Evolutionary conservation across 495 filamentous ascomycete genomes (phyloP), one percentile per base, ranked within the genome.

Genomic region (Lasiosphaeria ovina): DNA sequence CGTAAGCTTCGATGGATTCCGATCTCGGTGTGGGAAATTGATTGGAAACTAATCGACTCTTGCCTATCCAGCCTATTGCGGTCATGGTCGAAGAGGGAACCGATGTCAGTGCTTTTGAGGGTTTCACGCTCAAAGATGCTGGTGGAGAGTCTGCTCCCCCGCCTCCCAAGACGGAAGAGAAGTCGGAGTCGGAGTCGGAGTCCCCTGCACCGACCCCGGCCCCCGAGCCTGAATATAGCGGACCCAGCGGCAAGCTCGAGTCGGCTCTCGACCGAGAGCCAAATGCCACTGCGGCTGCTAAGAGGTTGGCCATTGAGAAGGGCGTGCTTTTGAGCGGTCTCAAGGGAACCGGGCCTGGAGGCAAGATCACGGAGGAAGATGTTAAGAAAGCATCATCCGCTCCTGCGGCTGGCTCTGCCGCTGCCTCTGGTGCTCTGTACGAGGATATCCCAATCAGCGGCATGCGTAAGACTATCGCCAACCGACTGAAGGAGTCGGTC

Each of bases 391-490:
- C 79, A 35, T 55, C 71, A 38, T 69, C 80, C 32, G 70, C 73
- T 48, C 64, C 64, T 14, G 68, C 66, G 32, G 59, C 69, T 54
- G 68, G 80, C 32, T 69, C 83, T 53, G 65, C 71, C 31, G 59
- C 82, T 10, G 77, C 85, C 16, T 77, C 87, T 56, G 82, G 77
- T 12, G 80, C 91, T 57, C 76, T 81, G 60, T 97, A 89, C 79
- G 87, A 89, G 72, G 95, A 99, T 69, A 88, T 85, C 61, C 90
- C 91, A 55, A 85, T 91, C 62, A 87, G 83, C 68, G 88, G 86
- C 64, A 99, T 99, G 94, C 94, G 95, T 80, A 97, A 97, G 86
- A 92, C 90, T 59, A 99, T 99, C 68, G 95, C 95, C 70, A 83
- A 72, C 72, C 91, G 95, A 65, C 88, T 99, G 17, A 89, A 88